phyloP scores from a whole-genome alignment of 148 eudicot species.

The Nepenthes mirabilis region DNA sequence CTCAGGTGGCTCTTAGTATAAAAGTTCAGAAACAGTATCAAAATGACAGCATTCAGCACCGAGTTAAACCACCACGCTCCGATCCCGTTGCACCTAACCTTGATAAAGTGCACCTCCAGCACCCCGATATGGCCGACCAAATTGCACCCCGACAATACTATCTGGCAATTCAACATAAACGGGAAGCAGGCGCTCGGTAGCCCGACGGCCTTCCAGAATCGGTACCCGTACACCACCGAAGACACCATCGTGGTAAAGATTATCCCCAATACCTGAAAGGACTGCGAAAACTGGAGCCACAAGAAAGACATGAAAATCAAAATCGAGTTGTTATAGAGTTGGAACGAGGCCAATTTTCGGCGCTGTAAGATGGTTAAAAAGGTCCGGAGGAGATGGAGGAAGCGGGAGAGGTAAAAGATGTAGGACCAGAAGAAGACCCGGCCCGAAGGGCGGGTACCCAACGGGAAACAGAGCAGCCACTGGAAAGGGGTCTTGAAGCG shows the following conservation, averaged over 20 bases:
- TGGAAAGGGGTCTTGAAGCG: slow-evolving; percentile 57
- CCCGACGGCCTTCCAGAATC: slow-evolving; percentile 78
- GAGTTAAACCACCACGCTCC: slow-evolving; percentile 81
- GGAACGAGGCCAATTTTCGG: slow-evolving; percentile 25
- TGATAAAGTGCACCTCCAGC: slow-evolving; percentile 41
- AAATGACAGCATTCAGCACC: slow-evolving; percentile 47
- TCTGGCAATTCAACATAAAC: slow-evolving; percentile 54
- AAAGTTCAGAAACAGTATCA: slow-evolving; percentile 52
- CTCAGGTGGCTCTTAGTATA: slow-evolving; percentile 31
- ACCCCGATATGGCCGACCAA: slow-evolving; percentile 55
- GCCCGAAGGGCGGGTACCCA: slow-evolving; percentile 82
- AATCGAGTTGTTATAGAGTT: slow-evolving; percentile 43
- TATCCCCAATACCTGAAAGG: slow-evolving; percentile 65
- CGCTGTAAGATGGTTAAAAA: slow-evolving; percentile 30
- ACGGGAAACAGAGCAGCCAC: slow-evolving; percentile 88
- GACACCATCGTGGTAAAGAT: slow-evolving; percentile 42
- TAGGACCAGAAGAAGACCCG: slow-evolving; percentile 97
- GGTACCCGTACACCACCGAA: slow-evolving; percentile 55
- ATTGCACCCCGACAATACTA: slow-evolving; percentile 43
- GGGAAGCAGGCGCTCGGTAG: slow-evolving; percentile 59
- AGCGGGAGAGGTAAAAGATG: slow-evolving; percentile 65
- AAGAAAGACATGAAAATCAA: slow-evolving; percentile 58
- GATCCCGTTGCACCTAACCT: slow-evolving; percentile 85
- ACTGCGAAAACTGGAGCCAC: slow-evolving; percentile 86
- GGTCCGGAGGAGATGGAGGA: slow-evolving; percentile 45